A percentile compares a stretch with the other conserved stretches of the same genome.
phyloP scores from a whole-genome alignment of 2,329 filamentous ascomycete genomes.

The Metarhizium guizhouense region DNA sequence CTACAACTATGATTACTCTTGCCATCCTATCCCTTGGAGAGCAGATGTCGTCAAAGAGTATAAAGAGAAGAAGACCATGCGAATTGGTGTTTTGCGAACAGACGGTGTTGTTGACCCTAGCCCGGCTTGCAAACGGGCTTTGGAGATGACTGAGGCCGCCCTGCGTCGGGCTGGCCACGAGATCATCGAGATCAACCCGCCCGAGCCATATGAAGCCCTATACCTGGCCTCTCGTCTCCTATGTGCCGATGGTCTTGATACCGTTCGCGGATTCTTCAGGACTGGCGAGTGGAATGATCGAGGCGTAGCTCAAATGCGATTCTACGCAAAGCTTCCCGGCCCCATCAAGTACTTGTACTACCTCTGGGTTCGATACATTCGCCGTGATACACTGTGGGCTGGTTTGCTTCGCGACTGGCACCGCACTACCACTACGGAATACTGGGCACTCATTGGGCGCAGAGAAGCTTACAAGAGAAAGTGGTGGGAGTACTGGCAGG shows the following conservation, averaged over 20 bases:
- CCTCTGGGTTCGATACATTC: constrained; percentile 79
- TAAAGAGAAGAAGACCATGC: constrained; percentile 51
- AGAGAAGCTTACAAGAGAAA: constrained; percentile 68
- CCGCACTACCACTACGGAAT: constrained; percentile 64
- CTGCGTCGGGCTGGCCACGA: constrained; percentile 67
- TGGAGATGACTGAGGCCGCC: constrained; percentile 62
- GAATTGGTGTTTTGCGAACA: constrained; percentile 68
- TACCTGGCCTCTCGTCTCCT: constrained; percentile 71
- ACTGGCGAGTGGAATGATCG: constrained; percentile 71
- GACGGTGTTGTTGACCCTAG: constrained; percentile 80
- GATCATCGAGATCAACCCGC: constrained; percentile 54
- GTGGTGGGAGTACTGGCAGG: constrained; percentile 84
- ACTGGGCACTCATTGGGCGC: constrained; percentile 72
- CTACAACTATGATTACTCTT: constrained; percentile 81
- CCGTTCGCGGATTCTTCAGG: constrained; percentile 68
- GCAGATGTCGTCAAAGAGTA: constrained; percentile 50
- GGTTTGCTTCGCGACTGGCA: constrained; percentile 65
- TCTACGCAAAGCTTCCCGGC: constrained; percentile 63
- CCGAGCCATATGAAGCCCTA: constrained; percentile 66
- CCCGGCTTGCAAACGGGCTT: constrained; percentile 71
- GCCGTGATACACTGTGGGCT: constrained; percentile 68
- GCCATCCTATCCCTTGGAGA: constrained; percentile 79
- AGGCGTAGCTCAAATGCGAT: constrained; percentile 66
- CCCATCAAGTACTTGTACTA: constrained; percentile 80
- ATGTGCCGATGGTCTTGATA: constrained; percentile 75